phyloP scores from a whole-genome alignment of 805 yeast species.

The Wickerhamomyces xylosicus region DNA sequence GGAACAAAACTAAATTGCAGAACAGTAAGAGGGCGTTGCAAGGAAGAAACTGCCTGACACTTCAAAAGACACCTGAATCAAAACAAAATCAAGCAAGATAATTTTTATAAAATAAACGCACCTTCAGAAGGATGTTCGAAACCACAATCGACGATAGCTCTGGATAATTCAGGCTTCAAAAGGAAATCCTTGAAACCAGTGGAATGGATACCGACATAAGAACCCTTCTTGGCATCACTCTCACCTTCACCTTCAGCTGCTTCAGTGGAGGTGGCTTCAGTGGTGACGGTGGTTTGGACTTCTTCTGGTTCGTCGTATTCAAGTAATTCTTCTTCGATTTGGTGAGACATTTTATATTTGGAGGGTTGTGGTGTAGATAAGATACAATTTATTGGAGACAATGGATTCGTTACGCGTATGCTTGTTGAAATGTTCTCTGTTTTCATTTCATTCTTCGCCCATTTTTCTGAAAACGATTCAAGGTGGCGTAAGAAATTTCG shows the following conservation, averaged over 20 bases:
- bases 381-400: too few relatives aligned
- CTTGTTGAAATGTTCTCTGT: too few relatives aligned
- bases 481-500: too few relatives aligned
- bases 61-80: too few relatives aligned
- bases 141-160: conserved; percentile 99
- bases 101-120: conserved; percentile 34
- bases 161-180: conserved; percentile 89
- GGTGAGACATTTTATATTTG: conserved; percentile 60
- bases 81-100: too few relatives aligned
- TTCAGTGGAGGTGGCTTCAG: conserved; percentile 30
- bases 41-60: too few relatives aligned
- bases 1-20: too few relatives aligned
- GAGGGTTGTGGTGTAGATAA: too few relatives aligned
- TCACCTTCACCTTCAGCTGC: conserved; percentile 43
- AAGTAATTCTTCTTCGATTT: conserved; percentile 97
- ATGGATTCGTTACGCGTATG: too few relatives aligned
- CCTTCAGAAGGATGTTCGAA: conserved; percentile 99
- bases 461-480: too few relatives aligned
- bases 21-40: too few relatives aligned
- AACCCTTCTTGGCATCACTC: conserved; percentile 83
- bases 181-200: conserved; percentile 97
- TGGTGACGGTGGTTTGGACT: conserved; percentile 51
- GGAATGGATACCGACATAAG: conserved; percentile 96
- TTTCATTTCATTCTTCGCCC: too few relatives aligned
- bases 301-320: conserved; percentile 99